Conservation (phyloP, 441 rosid genomes). For the Gossypium schwendimanii region DNA sequence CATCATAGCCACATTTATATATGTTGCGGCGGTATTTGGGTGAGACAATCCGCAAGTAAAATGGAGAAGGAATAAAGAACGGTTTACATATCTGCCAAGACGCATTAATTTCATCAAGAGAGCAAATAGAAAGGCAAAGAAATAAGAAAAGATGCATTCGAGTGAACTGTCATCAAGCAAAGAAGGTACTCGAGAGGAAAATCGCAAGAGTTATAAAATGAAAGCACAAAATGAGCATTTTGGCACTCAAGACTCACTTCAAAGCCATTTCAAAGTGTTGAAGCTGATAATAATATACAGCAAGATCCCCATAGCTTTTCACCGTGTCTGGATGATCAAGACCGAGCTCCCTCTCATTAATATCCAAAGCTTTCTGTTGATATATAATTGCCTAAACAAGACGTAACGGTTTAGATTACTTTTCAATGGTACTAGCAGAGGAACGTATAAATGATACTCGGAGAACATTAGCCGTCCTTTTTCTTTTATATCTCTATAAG, state of each 20-base stretch:
- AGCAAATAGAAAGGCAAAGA: constrained; percentile 12
- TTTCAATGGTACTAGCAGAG: not conserved
- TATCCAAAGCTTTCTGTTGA: constrained; percentile 90
- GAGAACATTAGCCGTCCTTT: not conserved
- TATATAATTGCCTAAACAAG: constrained; percentile 60
- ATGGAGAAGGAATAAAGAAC: constrained; percentile 62
- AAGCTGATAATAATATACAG: constrained; percentile 66
- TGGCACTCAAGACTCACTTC: constrained; percentile 34
- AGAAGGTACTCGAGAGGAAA: constrained; percentile 12
- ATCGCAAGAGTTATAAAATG: not conserved
- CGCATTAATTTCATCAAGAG: constrained; percentile 13
- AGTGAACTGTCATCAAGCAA: not conserved
- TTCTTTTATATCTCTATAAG: not conserved
- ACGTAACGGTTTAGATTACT: not conserved
- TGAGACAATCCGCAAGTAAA: constrained; percentile 66
- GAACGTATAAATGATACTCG: not conserved
- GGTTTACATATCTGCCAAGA: constrained; percentile 58
- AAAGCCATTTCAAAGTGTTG: constrained; percentile 67
- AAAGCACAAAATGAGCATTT: not conserved
- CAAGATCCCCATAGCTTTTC: constrained; percentile 72
- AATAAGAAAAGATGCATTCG: not conserved
- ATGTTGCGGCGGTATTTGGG: constrained; percentile 70
- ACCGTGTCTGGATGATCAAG: constrained; percentile 86
- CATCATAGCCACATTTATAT: constrained; percentile 76
- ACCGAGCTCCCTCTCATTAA: constrained; percentile 90